phyloP scores from a whole-genome alignment of 208 protist genomes.

The Leishmania arabica region DNA sequence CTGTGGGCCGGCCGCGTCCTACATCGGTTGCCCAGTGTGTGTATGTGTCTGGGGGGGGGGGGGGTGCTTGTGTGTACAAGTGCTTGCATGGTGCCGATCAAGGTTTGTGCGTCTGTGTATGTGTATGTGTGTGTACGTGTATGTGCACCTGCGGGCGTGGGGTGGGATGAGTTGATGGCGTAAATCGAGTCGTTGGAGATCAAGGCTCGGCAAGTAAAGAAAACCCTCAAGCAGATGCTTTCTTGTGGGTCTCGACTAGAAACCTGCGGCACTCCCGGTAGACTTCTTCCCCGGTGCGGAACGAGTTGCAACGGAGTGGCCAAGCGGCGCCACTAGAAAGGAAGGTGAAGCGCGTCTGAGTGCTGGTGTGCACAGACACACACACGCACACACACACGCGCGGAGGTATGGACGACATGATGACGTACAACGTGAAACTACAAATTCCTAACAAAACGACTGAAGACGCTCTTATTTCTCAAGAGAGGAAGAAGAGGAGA shows the following conservation, averaged over 20 bases:
- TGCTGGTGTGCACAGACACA: background rate
- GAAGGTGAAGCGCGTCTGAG: background rate
- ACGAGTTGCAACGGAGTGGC: background rate
- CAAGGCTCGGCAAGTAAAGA: background rate
- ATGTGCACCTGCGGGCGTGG: background rate
- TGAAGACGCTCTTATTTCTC: conserved; percentile 13
- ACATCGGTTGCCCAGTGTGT: background rate
- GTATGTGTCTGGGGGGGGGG: background rate
- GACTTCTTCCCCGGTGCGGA: background rate
- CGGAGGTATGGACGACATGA: conserved; percentile 1
- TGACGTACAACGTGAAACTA: conserved; percentile 19
- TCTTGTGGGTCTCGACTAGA: background rate
- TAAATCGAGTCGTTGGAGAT: background rate
- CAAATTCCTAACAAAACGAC: conserved; percentile 49
- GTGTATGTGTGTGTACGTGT: background rate
- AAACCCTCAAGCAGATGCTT: background rate
- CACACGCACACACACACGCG: background rate
- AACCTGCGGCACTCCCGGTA: background rate
- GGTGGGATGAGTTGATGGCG: background rate
- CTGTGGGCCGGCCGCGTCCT: background rate
- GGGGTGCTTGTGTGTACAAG: background rate
- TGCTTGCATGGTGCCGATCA: background rate
- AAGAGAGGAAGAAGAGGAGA: conserved; percentile 8
- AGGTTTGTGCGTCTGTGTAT: background rate
- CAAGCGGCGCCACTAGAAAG: background rate